Percentiles rank a stretch among this genome's conserved stretches.
Conservation (phyloP, 2,329 filamentous ascomycete species). For the Leptographium galeiforme region DNA sequence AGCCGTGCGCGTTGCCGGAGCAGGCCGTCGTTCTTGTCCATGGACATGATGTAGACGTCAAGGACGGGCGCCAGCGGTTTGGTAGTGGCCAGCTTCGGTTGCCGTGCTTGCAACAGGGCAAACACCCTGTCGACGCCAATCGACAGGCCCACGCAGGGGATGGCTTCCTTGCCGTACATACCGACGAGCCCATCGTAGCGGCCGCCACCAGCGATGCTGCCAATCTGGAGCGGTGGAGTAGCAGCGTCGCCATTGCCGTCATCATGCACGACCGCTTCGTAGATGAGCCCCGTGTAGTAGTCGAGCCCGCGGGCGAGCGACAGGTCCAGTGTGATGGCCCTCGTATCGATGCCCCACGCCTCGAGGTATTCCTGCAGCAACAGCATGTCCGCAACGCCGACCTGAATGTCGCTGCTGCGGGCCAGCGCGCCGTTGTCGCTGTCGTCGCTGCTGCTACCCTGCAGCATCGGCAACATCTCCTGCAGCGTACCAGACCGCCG, state of each 20-base stretch:
- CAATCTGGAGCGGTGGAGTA: conserved; percentile 41
- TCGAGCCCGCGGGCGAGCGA: conserved; percentile 63
- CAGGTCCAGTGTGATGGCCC: conserved; percentile 66
- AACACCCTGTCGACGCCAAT: conserved; percentile 93
- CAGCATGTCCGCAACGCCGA: conserved; percentile 67
- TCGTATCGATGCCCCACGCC: conserved; percentile 50
- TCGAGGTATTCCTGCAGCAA: conserved; percentile 72
- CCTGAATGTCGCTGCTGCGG: conserved; percentile 60
- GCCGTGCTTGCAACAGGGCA: conserved; percentile 68
- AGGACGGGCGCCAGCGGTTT: conserved; percentile 46
- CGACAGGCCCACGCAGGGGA: conserved; percentile 78
- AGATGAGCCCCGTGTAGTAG: conserved; percentile 62
- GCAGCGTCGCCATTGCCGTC: conserved; percentile 16
- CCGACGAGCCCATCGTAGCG: conserved; percentile 85
- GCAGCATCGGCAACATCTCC: conserved; percentile 57
- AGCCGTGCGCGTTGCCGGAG: conserved; percentile 74
- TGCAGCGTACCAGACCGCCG: conserved; percentile 2
- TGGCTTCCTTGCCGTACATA: conserved; percentile 78
- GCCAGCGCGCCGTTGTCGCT: conserved; percentile 52
- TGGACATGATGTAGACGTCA: conserved; percentile 89
- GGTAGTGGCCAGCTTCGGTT: conserved; percentile 16
- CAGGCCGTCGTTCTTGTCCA: conserved; percentile 74
- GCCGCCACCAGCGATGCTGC: conserved; percentile 76
- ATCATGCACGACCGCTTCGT: conserved; percentile 39
- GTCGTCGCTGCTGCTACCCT: not conserved